A percentile compares a stretch with the other conserved stretches of the same genome.
Conservation (phyloP, 2,329 filamentous ascomycete genomes). For the Drechslera avenae region DNA sequence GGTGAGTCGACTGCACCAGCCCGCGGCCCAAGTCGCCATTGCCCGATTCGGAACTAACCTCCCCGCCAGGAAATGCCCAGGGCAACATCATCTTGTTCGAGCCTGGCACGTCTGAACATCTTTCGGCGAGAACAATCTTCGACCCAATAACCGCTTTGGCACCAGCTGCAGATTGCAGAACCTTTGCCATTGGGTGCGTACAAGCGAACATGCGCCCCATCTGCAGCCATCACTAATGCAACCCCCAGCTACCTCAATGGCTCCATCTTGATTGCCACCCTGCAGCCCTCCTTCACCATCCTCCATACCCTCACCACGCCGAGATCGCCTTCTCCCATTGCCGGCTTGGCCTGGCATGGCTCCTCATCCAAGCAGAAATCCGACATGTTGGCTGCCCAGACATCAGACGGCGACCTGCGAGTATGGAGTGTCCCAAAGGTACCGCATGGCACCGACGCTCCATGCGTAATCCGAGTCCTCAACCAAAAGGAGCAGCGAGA, state of each 20-base stretch:
- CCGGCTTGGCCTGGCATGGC: constrained; percentile 90
- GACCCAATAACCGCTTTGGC: constrained; percentile 94
- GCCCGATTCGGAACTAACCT: constrained; percentile 17
- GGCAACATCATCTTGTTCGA: constrained; percentile 95
- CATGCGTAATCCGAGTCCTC: constrained; percentile 86
- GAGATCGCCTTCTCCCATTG: constrained; percentile 82
- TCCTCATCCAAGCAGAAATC: constrained; percentile 96
- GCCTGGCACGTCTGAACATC: constrained; percentile 88
- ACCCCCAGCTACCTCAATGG: constrained; percentile 88
- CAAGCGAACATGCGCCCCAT: not conserved
- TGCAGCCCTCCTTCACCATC: constrained; percentile 92
- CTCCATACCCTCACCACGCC: constrained; percentile 89
- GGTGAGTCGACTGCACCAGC: constrained; percentile 72
- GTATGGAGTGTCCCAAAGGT: constrained; percentile 96
- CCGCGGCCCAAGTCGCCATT: constrained; percentile 3
- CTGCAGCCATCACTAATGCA: constrained; percentile 21
- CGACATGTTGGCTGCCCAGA: constrained; percentile 95
- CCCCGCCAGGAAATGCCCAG: constrained; percentile 76
- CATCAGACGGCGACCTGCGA: constrained; percentile 85
- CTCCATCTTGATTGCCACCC: constrained; percentile 83
- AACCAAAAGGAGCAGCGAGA: constrained; percentile 76
- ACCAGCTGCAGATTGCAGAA: constrained; percentile 85
- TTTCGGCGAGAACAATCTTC: constrained; percentile 88
- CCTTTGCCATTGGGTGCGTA: constrained; percentile 89
- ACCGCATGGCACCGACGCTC: constrained; percentile 69